These are phyloP conservation scores for Lyophyllum atratum DNA, from an alignment of 768 basidiomycete species.

Conservation along the genomic window DNA sequence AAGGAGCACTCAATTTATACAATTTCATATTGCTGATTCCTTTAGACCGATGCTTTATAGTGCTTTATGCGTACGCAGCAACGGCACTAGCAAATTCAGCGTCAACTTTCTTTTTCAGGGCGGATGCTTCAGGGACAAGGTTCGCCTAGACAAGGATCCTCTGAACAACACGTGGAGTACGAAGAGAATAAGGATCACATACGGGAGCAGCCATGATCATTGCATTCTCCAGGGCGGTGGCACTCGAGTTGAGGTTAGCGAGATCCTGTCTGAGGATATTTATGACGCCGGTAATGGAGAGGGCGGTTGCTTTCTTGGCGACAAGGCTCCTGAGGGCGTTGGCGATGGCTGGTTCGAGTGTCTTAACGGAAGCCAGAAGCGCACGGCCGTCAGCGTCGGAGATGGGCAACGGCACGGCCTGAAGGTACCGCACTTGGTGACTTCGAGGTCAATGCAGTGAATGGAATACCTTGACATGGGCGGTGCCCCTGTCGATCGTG, in stretches of 20 bases:
- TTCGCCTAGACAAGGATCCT: conserved; percentile 15
- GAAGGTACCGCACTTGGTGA: neutral
- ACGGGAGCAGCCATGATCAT: conserved; percentile 28
- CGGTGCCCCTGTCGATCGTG: conserved; percentile 24
- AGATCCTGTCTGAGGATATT: conserved; percentile 29
- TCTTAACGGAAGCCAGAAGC: conserved; percentile 19
- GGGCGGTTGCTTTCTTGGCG: conserved; percentile 21
- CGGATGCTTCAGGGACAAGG: conserved; percentile 18
- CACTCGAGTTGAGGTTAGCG: conserved; percentile 23
- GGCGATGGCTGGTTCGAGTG: conserved; percentile 21
- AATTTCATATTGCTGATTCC: neutral
- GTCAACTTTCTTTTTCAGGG: conserved; percentile 21
- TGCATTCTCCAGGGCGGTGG: conserved; percentile 25
- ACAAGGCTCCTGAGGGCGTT: conserved; percentile 21
- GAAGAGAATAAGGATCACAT: conserved; percentile 7
- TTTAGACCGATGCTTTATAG: neutral
- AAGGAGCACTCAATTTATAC: too few species aligned
- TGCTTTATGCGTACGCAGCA: conserved; percentile 22
- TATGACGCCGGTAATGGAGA: conserved; percentile 18
- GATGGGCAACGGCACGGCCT: conserved; percentile 8
- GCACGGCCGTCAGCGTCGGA: conserved; percentile 21
- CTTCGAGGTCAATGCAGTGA: neutral
- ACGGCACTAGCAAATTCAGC: conserved; percentile 27
- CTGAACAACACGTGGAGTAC: neutral
- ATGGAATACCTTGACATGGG: conserved; percentile 24